phyloP scores from a whole-genome alignment of 345 rosid species.

The Rhodomyrtus tomentosa region DNA sequence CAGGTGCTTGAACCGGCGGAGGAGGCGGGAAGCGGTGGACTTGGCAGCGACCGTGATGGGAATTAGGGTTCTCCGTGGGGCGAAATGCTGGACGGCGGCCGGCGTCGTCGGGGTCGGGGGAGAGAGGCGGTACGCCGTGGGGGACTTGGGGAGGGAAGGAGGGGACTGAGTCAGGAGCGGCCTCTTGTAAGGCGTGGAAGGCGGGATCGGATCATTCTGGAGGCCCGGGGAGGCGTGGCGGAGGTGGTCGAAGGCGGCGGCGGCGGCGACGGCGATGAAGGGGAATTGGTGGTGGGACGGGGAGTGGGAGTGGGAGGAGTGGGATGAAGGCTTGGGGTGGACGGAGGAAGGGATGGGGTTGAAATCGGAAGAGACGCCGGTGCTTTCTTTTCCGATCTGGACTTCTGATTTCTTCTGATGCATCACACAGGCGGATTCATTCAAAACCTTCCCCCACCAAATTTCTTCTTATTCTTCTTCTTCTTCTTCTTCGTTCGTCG shows the following conservation, averaged over 20 bases:
- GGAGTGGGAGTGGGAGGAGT: constrained; percentile 1
- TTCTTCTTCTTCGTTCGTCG: neutral
- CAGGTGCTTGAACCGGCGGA: constrained; percentile 38
- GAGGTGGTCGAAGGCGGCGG: neutral
- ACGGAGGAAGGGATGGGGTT: constrained; percentile 43
- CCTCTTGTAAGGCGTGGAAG: constrained; percentile 60
- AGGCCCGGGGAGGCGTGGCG: neutral
- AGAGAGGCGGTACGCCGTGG: constrained; percentile 36
- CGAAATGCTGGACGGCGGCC: constrained; percentile 1
- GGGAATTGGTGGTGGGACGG: neutral
- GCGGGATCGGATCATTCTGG: constrained; percentile 38
- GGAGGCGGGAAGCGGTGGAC: constrained; percentile 29
- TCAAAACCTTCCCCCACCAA: neutral
- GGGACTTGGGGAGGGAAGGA: constrained; percentile 42
- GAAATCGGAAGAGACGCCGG: constrained; percentile 98
- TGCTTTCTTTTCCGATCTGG: constrained; percentile 99
- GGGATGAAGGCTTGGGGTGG: constrained; percentile 1
- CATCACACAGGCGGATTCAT: constrained; percentile 26
- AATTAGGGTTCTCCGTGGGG: neutral
- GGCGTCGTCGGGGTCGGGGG: constrained; percentile 4
- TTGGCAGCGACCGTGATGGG: constrained; percentile 37
- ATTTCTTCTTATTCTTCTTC: neutral
- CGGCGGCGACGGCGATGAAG: neutral
- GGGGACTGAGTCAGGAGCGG: constrained; percentile 35
- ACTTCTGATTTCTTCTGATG: constrained; percentile 98